Percentiles rank a stretch among this genome's conserved stretches.
Conservation (phyloP, 352 stramenopile species). For the Phytophthora citricola region DNA sequence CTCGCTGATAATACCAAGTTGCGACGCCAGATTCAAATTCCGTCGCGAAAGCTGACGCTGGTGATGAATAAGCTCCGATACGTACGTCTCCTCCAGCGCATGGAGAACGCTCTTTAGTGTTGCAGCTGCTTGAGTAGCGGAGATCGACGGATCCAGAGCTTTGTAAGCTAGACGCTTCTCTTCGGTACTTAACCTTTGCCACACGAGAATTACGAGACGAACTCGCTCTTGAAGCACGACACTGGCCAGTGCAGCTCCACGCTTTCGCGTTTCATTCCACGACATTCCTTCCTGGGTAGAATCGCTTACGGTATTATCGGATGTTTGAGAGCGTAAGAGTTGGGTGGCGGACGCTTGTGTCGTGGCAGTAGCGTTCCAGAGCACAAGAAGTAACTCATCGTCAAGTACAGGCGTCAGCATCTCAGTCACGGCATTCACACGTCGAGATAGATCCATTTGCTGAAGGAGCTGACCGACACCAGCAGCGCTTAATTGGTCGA, state of each 20-base stretch:
- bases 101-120: conserved; percentile 53
- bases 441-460: conserved; percentile 42
- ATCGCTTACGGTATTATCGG: not conserved
- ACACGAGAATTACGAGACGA: conserved; percentile 54
- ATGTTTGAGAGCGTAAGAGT: conserved; percentile 2
- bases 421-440: conserved; percentile 45
- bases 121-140: conserved; percentile 16
- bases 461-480: conserved; percentile 37
- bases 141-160: conserved; percentile 31
- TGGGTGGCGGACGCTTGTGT: conserved; percentile 26
- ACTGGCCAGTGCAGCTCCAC: conserved; percentile 48
- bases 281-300: conserved; percentile 15
- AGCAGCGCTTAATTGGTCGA: conserved; percentile 39
- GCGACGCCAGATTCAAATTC: conserved; percentile 31
- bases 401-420: conserved; percentile 57
- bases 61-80: conserved; percentile 64
- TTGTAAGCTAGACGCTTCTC: conserved; percentile 53
- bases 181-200: conserved; percentile 59
- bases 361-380: conserved; percentile 71
- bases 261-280: conserved; percentile 42
- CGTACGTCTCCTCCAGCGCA: conserved; percentile 67
- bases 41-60: conserved; percentile 40
- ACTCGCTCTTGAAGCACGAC: conserved; percentile 73
- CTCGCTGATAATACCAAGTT: conserved; percentile 26
- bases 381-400: conserved; percentile 61